Percentiles rank a stretch among this genome's conserved stretches.
Evolutionary conservation across 306 rosid genomes (phyloP).

Genomic region (Delonix regia): DNA sequence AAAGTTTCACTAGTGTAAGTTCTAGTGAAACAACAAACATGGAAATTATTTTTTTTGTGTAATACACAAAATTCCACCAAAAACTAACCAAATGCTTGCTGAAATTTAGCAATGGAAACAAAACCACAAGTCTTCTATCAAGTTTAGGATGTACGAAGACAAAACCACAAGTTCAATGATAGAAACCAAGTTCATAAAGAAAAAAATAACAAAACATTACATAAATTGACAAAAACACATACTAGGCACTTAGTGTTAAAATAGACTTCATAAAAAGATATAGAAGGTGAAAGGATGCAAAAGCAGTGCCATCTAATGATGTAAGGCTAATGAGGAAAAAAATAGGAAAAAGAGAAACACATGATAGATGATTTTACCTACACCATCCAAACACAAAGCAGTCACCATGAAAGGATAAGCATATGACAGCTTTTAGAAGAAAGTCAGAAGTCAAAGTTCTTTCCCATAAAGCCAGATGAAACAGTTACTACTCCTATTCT

Average conservation of each 20-base stretch:
- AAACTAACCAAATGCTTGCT: no score
- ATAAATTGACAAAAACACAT: not conserved
- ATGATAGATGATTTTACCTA: not conserved
- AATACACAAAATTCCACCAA: no score
- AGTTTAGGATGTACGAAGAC: no score
- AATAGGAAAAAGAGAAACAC: not conserved
- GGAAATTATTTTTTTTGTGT: not conserved
- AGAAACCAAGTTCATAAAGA: no score
- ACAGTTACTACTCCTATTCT: conserved; percentile 13
- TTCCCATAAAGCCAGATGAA: conserved; percentile 14
- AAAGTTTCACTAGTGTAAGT: not conserved
- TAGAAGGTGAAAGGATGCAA: not conserved
- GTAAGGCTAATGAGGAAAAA: not conserved
- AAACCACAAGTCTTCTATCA: no score
- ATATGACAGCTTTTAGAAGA: not conserved
- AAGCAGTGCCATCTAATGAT: not conserved
- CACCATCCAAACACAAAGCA: not conserved
- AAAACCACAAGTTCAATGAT: no score
- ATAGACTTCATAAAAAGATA: not conserved
- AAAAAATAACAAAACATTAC: not conserved
- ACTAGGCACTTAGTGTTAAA: not conserved
- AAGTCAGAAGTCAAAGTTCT: not conserved
- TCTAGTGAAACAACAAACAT: not conserved
- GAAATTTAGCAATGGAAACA: no score
- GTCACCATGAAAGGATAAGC: not conserved